A percentile compares a stretch with the other conserved stretches of the same genome.
Conservation (phyloP, 2,329 filamentous ascomycete genomes). For the Orbilia ellipsospora region DNA sequence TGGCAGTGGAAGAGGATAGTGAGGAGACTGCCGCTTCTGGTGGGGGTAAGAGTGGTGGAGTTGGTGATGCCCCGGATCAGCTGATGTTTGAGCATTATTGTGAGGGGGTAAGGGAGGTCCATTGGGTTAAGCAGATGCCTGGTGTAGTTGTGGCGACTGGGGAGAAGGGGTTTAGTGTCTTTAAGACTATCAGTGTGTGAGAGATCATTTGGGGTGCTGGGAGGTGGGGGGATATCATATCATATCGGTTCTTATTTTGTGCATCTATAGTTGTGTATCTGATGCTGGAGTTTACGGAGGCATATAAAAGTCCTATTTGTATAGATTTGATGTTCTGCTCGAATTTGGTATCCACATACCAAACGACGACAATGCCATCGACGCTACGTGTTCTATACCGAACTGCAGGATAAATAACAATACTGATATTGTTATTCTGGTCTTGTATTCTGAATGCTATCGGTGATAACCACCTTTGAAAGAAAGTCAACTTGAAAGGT, state of each 20-base stretch:
- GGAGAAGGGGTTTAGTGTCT: conserved; percentile 83
- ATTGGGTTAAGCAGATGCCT: conserved; percentile 97
- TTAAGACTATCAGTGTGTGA: conserved; percentile 84
- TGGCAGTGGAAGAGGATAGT: conserved; percentile 95
- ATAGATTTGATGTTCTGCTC: neutral
- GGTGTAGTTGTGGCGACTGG: conserved; percentile 90
- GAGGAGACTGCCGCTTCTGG: conserved; percentile 73
- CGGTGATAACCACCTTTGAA: too few species aligned
- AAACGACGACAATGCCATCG: neutral
- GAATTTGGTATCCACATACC: too few species aligned
- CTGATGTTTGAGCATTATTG: conserved; percentile 97
- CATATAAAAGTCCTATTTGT: conserved; percentile 23
- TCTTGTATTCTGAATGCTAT: too few species aligned
- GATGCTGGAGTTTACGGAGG: conserved; percentile 22
- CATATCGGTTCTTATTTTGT: neutral
- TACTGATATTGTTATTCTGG: too few species aligned
- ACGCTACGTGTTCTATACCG: too few species aligned
- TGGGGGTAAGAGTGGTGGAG: conserved; percentile 72
- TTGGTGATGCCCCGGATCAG: conserved; percentile 91
- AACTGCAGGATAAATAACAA: too few species aligned
- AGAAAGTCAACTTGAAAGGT: too few species aligned
- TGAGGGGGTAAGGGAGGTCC: conserved; percentile 91
- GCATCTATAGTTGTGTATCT: conserved; percentile 5
- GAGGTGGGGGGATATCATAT: neutral
- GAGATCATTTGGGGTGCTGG: conserved; percentile 13